Evolutionary conservation across 371 early-diverging fungal genomes (phyloP), one percentile per base, ranked within the genome.

Genomic region (Entomophthora muscae): DNA sequence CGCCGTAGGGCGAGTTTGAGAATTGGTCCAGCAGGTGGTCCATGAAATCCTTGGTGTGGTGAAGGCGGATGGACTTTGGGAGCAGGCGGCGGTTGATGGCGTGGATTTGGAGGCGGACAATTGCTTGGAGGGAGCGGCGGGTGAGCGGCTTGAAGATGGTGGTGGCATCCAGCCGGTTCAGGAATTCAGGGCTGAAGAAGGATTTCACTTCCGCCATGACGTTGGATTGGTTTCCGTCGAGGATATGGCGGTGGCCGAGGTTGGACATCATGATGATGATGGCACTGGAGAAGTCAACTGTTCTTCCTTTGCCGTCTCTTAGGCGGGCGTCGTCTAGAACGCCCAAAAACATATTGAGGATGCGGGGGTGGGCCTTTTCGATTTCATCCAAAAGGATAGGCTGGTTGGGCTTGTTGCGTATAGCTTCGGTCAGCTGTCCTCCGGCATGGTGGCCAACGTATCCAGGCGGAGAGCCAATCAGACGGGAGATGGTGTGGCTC

Each of bases 261-360:
- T 95, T 93, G 53, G 86, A 84, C 1, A 94, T 95, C 83, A 93
- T 86, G 62, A 95, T 87, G 56, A 95, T 83, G 54, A 95, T 85
- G 0, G 90, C 89, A 70, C 93, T 93, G 54, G 85, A 82, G 73
- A 93, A 93, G 74, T 93, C 91, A 57, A 93, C 83, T 54, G 79
- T 82, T 42, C 85, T 74, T 32, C 95, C 91, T 68, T 91, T 84
- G 62, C 85, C 79, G 71, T 93, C 93, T 0, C 89, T 89, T 33
- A 93, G 71, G 13, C 85, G 76, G 65, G 95, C 95, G 63, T 95
- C 93, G 70, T 95, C 95, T 3, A 95, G 81, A 1, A 96, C 82
- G 67, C 88, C 88, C 3, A 89, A 76, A 5, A 89, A 69, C 32
- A 89, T 68, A 61, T 89, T 88, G 31, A 84, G 73, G 22, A 89